Conservation (phyloP, 345 rosid species). For the Ailanthus altissimus region DNA sequence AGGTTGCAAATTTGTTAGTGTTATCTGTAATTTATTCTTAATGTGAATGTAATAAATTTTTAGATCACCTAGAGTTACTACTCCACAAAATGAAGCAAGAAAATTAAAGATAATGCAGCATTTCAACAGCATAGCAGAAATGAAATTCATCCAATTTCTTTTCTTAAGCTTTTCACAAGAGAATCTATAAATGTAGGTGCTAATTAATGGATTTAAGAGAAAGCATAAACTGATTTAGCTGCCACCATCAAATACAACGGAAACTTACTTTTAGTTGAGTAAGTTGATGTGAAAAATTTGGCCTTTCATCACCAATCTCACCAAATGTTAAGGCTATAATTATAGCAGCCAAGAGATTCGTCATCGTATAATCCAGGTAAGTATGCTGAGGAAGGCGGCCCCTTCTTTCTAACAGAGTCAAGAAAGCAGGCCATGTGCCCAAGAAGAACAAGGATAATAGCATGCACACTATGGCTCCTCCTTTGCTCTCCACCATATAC, state of each 20-base stretch:
- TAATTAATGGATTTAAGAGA: neutral
- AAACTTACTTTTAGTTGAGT: conserved; percentile 46
- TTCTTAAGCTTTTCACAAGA: neutral
- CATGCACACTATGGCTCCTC: conserved; percentile 78
- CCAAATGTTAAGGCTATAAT: conserved; percentile 76
- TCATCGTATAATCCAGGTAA: conserved; percentile 77
- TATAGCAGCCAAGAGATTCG: conserved; percentile 72
- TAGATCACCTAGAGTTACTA: neutral
- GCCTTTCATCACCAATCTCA: conserved; percentile 48
- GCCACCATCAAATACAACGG: neutral
- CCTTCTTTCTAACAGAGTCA: conserved; percentile 75
- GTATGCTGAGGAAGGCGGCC: conserved; percentile 95
- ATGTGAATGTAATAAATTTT: too few relatives aligned
- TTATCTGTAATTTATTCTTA: too few relatives aligned
- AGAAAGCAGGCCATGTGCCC: conserved; percentile 88
- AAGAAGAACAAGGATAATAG: conserved; percentile 61
- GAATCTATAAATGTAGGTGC: neutral
- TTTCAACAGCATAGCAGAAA: conserved; percentile 1
- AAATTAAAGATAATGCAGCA: neutral
- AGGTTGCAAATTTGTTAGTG: neutral
- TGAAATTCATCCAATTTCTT: neutral
- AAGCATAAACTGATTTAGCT: neutral
- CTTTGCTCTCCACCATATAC: conserved; percentile 83
- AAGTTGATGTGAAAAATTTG: conserved; percentile 62
- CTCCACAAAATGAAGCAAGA: neutral